These are phyloP conservation scores for Podila minutissima DNA, from an alignment of 192 early-diverging fungal genomes.

Conservation along the genomic window DNA sequence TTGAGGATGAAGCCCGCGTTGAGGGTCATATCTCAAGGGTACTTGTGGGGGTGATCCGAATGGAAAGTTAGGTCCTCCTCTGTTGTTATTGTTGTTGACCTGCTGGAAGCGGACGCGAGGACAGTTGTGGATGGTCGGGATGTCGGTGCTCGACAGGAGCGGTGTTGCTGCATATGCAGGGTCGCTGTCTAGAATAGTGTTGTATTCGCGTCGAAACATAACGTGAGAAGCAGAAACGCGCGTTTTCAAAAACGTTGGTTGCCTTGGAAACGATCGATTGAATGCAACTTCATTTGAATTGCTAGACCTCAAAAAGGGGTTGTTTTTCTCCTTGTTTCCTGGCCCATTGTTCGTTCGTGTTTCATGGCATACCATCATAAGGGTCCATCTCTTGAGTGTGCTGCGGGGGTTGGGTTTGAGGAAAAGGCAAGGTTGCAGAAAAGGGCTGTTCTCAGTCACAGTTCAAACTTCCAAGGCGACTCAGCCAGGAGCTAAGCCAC, in stretches of 20 bases:
- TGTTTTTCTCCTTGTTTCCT: not conserved
- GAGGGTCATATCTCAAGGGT: conserved; percentile 36
- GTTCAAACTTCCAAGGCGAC: too few species aligned
- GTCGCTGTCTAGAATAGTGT: conserved; percentile 41
- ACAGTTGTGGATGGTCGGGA: conserved; percentile 52
- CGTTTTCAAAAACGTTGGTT: too few species aligned
- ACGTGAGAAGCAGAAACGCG: not conserved
- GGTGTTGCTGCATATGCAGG: conserved; percentile 55
- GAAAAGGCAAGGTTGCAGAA: not conserved
- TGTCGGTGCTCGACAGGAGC: conserved; percentile 52
- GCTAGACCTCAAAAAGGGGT: not conserved
- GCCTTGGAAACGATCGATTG: not conserved
- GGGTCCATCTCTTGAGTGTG: conserved; percentile 21
- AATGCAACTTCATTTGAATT: not conserved
- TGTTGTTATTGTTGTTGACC: conserved; percentile 2
- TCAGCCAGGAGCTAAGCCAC: too few species aligned
- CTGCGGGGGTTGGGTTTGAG: not conserved
- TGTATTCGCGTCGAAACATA: not conserved
- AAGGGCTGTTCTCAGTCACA: too few species aligned
- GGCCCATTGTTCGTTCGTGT: too few species aligned
- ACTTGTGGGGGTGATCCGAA: conserved; percentile 9
- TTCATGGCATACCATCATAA: conserved; percentile 21
- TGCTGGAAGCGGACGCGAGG: conserved; percentile 36
- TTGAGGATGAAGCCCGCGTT: conserved; percentile 37
- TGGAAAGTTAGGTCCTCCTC: conserved; percentile 31